A percentile compares a stretch with the other conserved stretches of the same genome.
Evolutionary conservation across 805 yeast species (phyloP).

Genomic region (Candida boidinii): DNA sequence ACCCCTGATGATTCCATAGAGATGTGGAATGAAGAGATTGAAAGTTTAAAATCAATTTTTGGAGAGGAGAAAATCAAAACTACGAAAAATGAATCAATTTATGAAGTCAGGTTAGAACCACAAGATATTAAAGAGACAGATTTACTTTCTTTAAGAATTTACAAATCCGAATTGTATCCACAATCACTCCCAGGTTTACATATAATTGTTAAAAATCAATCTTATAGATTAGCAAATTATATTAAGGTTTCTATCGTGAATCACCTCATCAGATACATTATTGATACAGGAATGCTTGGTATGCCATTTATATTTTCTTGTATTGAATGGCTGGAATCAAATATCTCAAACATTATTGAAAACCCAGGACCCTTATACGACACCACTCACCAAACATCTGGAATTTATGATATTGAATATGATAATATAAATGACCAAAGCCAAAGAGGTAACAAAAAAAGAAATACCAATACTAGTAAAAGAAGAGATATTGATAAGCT

Average conservation of each 20-base stretch:
- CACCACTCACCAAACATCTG: conserved; percentile 4
- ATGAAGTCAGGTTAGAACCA: conserved; percentile 26
- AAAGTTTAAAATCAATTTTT: conserved; percentile 55
- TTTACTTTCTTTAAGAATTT: conserved; percentile 28
- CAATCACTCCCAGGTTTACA: conserved; percentile 61
- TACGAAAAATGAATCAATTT: conserved; percentile 17
- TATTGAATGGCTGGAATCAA: conserved; percentile 72
- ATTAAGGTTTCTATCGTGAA: conserved; percentile 51
- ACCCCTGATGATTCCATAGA: conserved; percentile 27
- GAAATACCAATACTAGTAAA: conserved; percentile 4
- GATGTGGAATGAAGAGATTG: conserved; percentile 71
- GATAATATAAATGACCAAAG: too few relatives aligned
- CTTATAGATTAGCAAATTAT: conserved; percentile 58
- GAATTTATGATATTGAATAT: neutral
- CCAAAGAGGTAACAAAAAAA: conserved; percentile 5
- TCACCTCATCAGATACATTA: conserved; percentile 35
- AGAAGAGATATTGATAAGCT: conserved; percentile 26
- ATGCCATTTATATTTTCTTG: conserved; percentile 60
- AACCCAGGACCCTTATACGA: conserved; percentile 67
- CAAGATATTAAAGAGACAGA: conserved; percentile 20
- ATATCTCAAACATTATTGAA: conserved; percentile 46
- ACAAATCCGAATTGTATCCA: conserved; percentile 52
- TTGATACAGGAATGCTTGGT: conserved; percentile 44
- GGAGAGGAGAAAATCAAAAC: conserved; percentile 31
- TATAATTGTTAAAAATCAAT: conserved; percentile 29